Evolutionary conservation across 768 basidiomycete genomes (phyloP), one percentile per base, ranked within the genome.

Genomic region (Macrolepiota fuliginosa): DNA sequence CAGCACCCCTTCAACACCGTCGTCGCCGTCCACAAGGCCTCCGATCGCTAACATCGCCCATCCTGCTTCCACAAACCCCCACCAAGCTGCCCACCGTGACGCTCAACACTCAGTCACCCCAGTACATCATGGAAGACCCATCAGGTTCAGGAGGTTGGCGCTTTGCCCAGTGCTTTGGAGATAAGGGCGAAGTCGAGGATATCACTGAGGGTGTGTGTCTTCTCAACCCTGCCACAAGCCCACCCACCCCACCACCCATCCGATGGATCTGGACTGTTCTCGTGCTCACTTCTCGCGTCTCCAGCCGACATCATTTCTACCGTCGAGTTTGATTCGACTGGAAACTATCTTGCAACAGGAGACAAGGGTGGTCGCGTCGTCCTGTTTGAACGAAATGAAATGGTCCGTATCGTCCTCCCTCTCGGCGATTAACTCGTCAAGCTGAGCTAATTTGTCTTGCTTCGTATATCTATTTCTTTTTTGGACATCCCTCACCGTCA

Each of bases 271-370:
- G 32, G n/a, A 22, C 52, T 60, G 42, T 25, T 47, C 37, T 47
- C 17, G 51, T 46, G 19, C 45, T 54, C 25, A 47, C 27, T 46
- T 66, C 68, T 61, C 70, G 57, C 69, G 46, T 65, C 70, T 68
- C 64, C 78, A 98, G 95, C 97, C 81, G 97, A 99, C 83, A 98
- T 99, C 82, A 99, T 99, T 77, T 98, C 97, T 54, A 97, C 96
- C 63, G 97, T 98, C 74, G 97, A 99, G 81, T 99, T 98, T 72
- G 97, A 98, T 77, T 96, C 97, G 62, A 97, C 97, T 55, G 97
- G 97, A 55, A 97, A 97, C 74, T 99, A 99, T 74, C 93, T 99
- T 67, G 97, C 97, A 59, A 99, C 97, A 0, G 97, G 97, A 65
- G 97, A 99, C 83, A 99, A 99, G 80, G 97, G 97, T 63, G 97